Base-by-base conservation (phyloP, 2,329 filamentous ascomycete species). In the Calonectria naviculata region DNA sequence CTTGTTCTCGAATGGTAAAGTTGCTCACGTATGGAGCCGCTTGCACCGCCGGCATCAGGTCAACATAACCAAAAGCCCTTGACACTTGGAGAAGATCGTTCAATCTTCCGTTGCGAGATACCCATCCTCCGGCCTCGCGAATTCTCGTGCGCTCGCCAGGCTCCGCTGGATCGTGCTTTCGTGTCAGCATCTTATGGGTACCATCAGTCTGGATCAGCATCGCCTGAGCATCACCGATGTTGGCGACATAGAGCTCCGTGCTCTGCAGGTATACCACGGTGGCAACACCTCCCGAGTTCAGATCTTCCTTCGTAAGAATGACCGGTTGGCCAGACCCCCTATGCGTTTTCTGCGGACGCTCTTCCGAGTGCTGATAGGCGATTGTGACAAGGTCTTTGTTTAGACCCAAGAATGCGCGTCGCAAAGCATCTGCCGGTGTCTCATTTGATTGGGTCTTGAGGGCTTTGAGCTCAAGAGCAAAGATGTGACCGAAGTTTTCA, bases 171-270 rank as follows among this genome's bases (percentile, higher is more conserved):
- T 98, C 95, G 81, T 99, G 97, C 82, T 97, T 98, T 70, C 91
- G 89, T 3, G 97, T 98, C 75, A 99, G 87, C 74, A 96, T 92
- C 78, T 92, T 92, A 83, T 97, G 91, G 28, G 92, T 91, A 44
- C 95, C 95, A 80, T 98, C 95, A 1, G 94, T 94, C 78, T 95
- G 94, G 73, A 99, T 97, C 24, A 98, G 88, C 84, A 99, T 93
- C n/a, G 95, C 96, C 83, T 98, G 95, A 6, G 94, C 95, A 83
- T 99, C 95, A 64, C 97, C 97, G 26, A 99, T 94, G 78, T 99
- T 99, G 73, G 95, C 97, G 65, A 98, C 93, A 79, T 94, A 98
- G 4, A 99, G 89, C 77, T 98, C 95, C 83, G 95, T 95, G 75
- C 94, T 93, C 77, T 95, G 93, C 36, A 99, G 86, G 78, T 98